phyloP scores from a whole-genome alignment of 2,329 filamentous ascomycete genomes.

The Phaeophleospora eucalypticola region DNA sequence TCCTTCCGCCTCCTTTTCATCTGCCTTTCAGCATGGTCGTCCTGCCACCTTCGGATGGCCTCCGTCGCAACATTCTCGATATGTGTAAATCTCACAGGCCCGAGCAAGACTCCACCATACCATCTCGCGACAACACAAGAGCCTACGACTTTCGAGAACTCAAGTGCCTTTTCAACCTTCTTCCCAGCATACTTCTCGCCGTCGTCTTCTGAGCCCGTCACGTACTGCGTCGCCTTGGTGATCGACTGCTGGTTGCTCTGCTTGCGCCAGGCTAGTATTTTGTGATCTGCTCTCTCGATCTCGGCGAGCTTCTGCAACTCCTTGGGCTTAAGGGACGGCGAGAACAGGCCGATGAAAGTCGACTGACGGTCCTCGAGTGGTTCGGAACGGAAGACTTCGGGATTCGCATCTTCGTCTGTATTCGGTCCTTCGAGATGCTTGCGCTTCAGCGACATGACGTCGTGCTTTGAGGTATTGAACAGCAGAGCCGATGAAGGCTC shows the following conservation, averaged over 20 bases:
- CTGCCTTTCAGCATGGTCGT: constrained; percentile 27
- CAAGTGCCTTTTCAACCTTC: constrained; percentile 45
- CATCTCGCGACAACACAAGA: constrained; percentile 51
- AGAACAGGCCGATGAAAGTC: constrained; percentile 49
- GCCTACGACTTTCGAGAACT: constrained; percentile 42
- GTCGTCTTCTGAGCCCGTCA: constrained; percentile 49
- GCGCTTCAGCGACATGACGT: constrained; percentile 29
- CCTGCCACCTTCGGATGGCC: constrained; percentile 43
- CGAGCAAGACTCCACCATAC: constrained; percentile 49
- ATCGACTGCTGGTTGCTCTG: constrained; percentile 46
- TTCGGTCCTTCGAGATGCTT: constrained; percentile 21
- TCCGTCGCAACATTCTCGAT: constrained; percentile 49
- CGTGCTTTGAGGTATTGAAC: background rate
- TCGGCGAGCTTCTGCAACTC: constrained; percentile 43
- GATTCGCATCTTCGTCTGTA: constrained; percentile 10
- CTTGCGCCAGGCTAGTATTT: constrained; percentile 49
- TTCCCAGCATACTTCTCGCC: constrained; percentile 52
- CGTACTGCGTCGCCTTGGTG: constrained; percentile 37
- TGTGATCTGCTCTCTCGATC: constrained; percentile 46
- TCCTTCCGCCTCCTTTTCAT: constrained; percentile 33
- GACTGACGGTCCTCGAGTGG: constrained; percentile 50
- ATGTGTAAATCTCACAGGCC: constrained; percentile 50
- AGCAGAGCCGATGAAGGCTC: background rate
- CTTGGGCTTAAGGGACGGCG: constrained; percentile 39
- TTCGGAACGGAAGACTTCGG: constrained; percentile 40